Base-by-base conservation (phyloP, 768 basidiomycete genomes). In the Boletus sensibilis region DNA sequence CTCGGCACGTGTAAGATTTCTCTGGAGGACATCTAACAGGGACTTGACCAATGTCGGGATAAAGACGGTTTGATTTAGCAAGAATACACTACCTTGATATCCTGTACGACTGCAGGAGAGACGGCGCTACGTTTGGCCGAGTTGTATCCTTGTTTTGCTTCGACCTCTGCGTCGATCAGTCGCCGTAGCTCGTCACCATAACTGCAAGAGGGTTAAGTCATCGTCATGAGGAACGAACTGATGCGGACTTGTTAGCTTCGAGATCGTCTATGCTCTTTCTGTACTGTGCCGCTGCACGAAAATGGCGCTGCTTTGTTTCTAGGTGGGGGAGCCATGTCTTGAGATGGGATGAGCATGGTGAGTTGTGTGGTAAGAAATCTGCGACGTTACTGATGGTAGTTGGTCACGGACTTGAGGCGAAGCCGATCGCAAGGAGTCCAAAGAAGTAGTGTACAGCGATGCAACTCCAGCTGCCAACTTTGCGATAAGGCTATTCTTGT, bases 171-270 rank as follows among this genome's bases (percentile, higher is more conserved):
- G 31, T 87, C 76, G 20, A 77, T 71, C 14, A 98, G 76, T 8
- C 95, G 83, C 2, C 88, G 88, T 38, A 98, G 77, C 72, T 98
- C 94, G 23, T 85, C 74, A 1, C 96, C 96, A 67, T 97, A 98
- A 63, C 94, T 94, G 61, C 11, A 52, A 56, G 52, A 50, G 9
- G 54, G 48, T 55, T 60, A 40, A 60, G 54, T 44, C 9, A 51
- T 45, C 43, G 34, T 46, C 47, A 44, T 1, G 50, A n/a, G 34
- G 21, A 27, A 39, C 23, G 31, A 39, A 13, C 8, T 11, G 35
- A 35, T 42, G 63, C 79, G 57, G 56, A 89, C 88, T 81, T 82
- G 76, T 82, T 86, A 33, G 81, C 80, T 69, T 87, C 93, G 21
- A 90, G 80, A 64, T 98, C 95, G 43, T 96, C 95, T 51, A 92